Base-by-base conservation (phyloP, 2,329 filamentous ascomycete genomes). In the Claviceps paspali region DNA sequence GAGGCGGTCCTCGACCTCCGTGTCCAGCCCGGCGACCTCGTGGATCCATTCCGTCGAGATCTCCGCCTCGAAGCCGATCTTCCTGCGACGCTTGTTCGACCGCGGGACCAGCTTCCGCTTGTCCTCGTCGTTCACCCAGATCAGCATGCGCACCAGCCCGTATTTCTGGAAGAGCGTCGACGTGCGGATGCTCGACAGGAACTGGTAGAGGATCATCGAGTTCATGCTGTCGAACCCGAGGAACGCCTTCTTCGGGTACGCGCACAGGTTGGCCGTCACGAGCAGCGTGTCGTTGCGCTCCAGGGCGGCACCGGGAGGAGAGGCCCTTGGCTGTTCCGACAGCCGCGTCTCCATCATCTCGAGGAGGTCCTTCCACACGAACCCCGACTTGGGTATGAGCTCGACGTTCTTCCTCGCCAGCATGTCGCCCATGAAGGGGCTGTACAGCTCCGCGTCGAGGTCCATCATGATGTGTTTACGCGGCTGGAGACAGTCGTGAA, bases 381-480 rank as follows among this genome's bases (percentile, higher is more conserved):
- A 60, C 19, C 76, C 71, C 0, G 71, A 67, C 41, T 73, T 66
- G 6, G 65, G 63, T 0, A 79, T 38, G 32, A 82, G 50, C 26
- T 60, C 57, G 3, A 65, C 63, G 36, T 66, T 64, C 2, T 65
- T 57, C 5, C 60, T 60, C 1, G 65, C 49, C 6, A 73, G 53
- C 2, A 86, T 61, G 0, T 71, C 63, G 14, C 68, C 49, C 18
- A 94, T 70, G 42, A 79, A 74, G 0, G 71, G 62, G 1, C 59
- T 44, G 53, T 82, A 88, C 3, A 68, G 49, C 0, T 64, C 57
- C 2, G 59, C 54, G 24, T 82, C 71, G 3, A 78, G 76, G 50
- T 96, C 87, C 57, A 95, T 67, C 29, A 98, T 65, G 31, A 95
- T 62, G 61, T 98, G 91, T 5, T 73, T 77, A 40, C 85, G 76